Percentiles rank a stretch among this genome's conserved stretches.
phyloP scores from a whole-genome alignment of 1,139 yeast species.

The Candida frijolesensis region DNA sequence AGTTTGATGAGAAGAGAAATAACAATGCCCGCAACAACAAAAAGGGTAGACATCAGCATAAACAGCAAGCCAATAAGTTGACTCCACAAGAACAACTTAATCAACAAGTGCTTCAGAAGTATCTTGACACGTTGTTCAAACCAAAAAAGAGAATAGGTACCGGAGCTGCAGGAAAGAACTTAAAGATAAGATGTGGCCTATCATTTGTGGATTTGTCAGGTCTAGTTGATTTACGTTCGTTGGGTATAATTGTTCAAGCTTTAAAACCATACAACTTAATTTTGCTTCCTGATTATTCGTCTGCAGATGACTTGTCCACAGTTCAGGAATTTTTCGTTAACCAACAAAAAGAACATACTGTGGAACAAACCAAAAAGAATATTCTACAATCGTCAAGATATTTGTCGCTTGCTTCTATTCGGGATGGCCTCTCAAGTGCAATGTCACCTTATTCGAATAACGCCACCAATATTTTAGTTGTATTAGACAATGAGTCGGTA shows the following conservation, averaged over 20 bases:
- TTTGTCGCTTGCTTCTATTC: conserved; percentile 35
- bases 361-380: conserved; percentile 26
- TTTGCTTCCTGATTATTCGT: conserved; percentile 52
- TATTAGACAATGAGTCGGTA: conserved; percentile 43
- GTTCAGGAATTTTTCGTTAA: conserved; percentile 34
- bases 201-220: conserved; percentile 85
- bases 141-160: conserved; percentile 53
- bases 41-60: conserved; percentile 17
- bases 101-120: conserved; percentile 43
- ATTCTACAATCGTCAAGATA: conserved; percentile 30
- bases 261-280: conserved; percentile 79
- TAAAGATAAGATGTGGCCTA: conserved; percentile 67
- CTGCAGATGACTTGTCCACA: conserved; percentile 26
- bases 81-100: conserved; percentile 50
- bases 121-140: conserved; percentile 58
- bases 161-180: conserved; percentile 27
- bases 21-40: conserved; percentile 20
- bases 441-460: conserved; percentile 20
- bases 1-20: conserved; percentile 32
- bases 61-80: conserved; percentile 28
- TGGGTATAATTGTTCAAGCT: conserved; percentile 75
- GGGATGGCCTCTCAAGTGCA: conserved; percentile 32
- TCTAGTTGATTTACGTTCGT: conserved; percentile 79
- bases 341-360: conserved; percentile 33
- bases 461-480: conserved; percentile 34